Evolutionary conservation across 2,329 filamentous ascomycete genomes (phyloP), one percentile per base, ranked within the genome.

Genomic region (Rhinocladiella similis): DNA sequence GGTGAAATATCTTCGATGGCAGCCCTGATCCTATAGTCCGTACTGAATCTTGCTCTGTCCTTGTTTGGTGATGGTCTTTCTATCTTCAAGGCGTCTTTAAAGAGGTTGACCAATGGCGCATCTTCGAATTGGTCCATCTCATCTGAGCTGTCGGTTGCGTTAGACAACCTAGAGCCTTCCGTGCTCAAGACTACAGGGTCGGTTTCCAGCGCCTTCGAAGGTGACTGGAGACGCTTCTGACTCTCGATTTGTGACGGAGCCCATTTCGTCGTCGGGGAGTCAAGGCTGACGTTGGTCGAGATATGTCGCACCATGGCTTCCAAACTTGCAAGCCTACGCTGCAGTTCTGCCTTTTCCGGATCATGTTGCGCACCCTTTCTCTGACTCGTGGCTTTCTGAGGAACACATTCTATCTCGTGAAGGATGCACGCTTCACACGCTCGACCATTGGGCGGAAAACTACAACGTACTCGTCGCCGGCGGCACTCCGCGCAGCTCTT

Each of bases 341-440:
- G 20, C 20, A 46, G 7, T 13, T 25, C 43, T 29, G 13, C n/a
- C 25, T 27, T 46, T 27, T 46, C 43, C 20, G 19, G 22, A 22
- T 46, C 43, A 46, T 46, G 7, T 20, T 46, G 43, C 13, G 22
- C n/a, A n/a, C n/a, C n/a, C n/a, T 46, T 46, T n/a, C 20, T 29
- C 25, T 46, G 43, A 14, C 20, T 9, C n/a, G n/a, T 46, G 43
- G 25, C 20, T 7, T n/a, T 46, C n/a, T 46, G 43, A 16, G 43
- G 43, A 13, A 46, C 12, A 10, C 43, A 46, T 14, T n/a, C 20
- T n/a, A 46, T 16, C n/a, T 16, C 25, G 43, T 46, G 43, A 10
- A 46, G 43, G 25, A 14, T 46, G 20, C 43, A 46, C 13, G 43
- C 43, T 46, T 46, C 43, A 27, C 43, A 46, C n/a, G 20, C n/a